Base-by-base conservation (phyloP, 2,329 filamentous ascomycete species). In the Xylariaceae sp. region DNA sequence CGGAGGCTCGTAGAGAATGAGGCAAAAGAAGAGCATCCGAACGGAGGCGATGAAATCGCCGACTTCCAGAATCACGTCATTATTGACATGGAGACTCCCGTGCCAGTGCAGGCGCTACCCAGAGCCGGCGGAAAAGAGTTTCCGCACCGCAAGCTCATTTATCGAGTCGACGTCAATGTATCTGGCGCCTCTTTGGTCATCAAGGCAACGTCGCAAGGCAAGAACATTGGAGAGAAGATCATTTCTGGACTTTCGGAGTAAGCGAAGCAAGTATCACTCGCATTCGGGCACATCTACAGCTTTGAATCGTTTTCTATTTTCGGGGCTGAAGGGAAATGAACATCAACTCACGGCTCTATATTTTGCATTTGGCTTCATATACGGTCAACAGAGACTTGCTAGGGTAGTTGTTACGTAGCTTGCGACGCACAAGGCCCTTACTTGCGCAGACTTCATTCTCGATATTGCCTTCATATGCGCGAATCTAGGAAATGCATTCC, bases 131-230 rank as follows among this genome's bases (percentile, higher is more conserved):
- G 34, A 16, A n/a, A 2, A 23, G 21, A 21, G 1, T 36, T 21
- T 28, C 44, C 33, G 4, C 33, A 55, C 12, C 56, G 51, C 12
- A 4, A 21, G 2, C 50, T 59, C 14, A 2, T 12, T 19, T 56
- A 55, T 19, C 14, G n/a, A 9, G 56, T 59, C 23, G 51, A 54
- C 19, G 56, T 59, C 6, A 55, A 55, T n/a, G 14, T 59, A 11
- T 51, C 40, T 3, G 56, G 56, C 1, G 45, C 56, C 8, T 47
- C 34, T 23, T 39, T 59, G 3, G 19, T 51, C 1, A 51, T 59
- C 3, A 46, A 51, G 26, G 56, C 46, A 9, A 55, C 36, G 4
- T 50, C 39, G 3, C 7, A 19, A 1, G 56, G 45, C 33, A 29
- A 37, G 6, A 14, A 28, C 12, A 59, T 59, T 6, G 56, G 56